Percentiles rank a stretch among this genome's conserved stretches.
Conservation (phyloP, 2,329 filamentous ascomycete species). For the Sclerotinia minor region DNA sequence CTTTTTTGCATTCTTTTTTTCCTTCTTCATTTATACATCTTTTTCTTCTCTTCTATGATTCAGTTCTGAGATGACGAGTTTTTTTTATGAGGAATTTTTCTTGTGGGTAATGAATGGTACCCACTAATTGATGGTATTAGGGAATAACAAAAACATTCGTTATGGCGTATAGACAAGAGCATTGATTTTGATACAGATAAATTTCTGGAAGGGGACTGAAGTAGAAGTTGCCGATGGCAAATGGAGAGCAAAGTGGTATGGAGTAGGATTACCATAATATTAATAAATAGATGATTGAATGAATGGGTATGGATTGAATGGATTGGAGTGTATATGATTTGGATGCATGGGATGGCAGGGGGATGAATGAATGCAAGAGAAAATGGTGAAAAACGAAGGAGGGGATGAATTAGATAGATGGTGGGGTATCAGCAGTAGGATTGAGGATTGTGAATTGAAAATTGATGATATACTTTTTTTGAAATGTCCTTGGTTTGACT, state of each 20-base stretch:
- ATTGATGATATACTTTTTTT: not conserved
- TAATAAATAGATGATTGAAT: constrained; percentile 21
- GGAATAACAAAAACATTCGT: constrained; percentile 20
- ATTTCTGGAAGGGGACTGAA: not conserved
- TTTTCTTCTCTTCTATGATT: constrained; percentile 10
- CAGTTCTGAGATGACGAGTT: not conserved
- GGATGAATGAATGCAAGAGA: not conserved
- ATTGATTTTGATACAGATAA: not conserved
- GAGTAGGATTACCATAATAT: constrained; percentile 15
- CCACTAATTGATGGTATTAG: constrained; percentile 10
- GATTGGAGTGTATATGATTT: constrained; percentile 18
- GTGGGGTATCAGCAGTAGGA: not conserved
- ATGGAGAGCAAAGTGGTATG: not conserved
- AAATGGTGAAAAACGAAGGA: not conserved
- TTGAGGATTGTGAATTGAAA: not conserved
- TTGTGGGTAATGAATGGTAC: constrained; percentile 10
- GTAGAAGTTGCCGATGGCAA: not conserved
- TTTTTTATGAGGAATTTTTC: constrained; percentile 8
- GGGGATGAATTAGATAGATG: constrained; percentile 1
- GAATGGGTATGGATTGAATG: constrained; percentile 5
- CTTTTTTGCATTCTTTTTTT: constrained; percentile 17
- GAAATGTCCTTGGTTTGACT: not conserved
- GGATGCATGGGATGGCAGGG: not conserved
- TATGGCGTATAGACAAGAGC: constrained; percentile 11
- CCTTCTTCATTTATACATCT: constrained; percentile 15